These are phyloP conservation scores for Salix caprea DNA, from an alignment of 345 rosid genomes.

Conservation along the genomic window DNA sequence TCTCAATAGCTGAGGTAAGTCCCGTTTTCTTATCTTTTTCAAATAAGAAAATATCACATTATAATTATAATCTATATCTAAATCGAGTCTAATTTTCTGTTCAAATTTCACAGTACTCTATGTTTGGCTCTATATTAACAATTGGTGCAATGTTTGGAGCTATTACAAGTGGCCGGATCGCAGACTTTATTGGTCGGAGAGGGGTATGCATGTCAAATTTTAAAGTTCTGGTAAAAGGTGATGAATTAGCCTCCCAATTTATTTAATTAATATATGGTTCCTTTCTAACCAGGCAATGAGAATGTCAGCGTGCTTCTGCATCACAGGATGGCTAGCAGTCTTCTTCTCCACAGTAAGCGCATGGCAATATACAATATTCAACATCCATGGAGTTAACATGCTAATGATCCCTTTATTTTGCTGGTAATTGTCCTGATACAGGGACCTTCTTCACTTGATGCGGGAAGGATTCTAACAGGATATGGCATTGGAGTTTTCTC, in stretches of 20 bases:
- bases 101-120: slow-evolving; percentile 56
- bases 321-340: slow-evolving; percentile 76
- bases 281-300: slow-evolving; percentile 67
- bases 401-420: not conserved
- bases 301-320: slow-evolving; percentile 69
- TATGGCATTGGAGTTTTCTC: slow-evolving; percentile 88
- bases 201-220: slow-evolving; percentile 47
- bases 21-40: not conserved
- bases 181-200: slow-evolving; percentile 76
- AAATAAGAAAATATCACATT: not conserved
- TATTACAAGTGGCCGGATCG: slow-evolving; percentile 64
- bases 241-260: not conserved
- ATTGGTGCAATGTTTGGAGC: slow-evolving; percentile 98
- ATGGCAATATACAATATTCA: not conserved
- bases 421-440: slow-evolving; percentile 17
- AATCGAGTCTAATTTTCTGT: not conserved
- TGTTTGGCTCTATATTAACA: slow-evolving; percentile 90
- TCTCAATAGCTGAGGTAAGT: slow-evolving; percentile 65
- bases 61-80: not conserved
- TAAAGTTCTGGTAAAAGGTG: not conserved
- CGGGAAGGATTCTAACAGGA: slow-evolving; percentile 85
- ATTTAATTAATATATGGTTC: not conserved
- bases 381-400: not conserved
- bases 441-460: slow-evolving; percentile 60
- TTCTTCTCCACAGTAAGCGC: slow-evolving; percentile 52